Conservation (phyloP, 306 rosid species). For the Sindora glabra region DNA sequence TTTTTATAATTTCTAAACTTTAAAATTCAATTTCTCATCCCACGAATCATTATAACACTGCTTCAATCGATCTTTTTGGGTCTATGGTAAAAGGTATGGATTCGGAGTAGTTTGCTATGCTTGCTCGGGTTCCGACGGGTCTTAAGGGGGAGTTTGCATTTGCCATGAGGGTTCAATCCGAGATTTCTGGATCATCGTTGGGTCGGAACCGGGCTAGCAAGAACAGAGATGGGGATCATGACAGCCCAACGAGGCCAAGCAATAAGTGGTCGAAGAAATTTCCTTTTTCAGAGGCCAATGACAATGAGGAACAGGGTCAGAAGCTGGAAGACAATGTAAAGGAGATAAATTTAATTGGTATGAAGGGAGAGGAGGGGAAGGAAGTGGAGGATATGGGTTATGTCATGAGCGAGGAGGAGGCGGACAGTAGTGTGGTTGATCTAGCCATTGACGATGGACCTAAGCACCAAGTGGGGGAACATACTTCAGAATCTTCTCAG, state of each 20-base stretch:
- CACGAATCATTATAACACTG: neutral
- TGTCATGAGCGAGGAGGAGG: slow-evolving; percentile 59
- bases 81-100: slow-evolving; percentile 83
- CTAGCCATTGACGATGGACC: slow-evolving; percentile 61
- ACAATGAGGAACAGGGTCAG: neutral
- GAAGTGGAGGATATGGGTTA: slow-evolving; percentile 6
- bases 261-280: slow-evolving; percentile 28
- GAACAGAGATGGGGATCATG: slow-evolving; percentile 13
- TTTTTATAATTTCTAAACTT: neutral
- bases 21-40: too few relatives aligned
- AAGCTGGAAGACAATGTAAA: neutral
- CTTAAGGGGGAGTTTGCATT: slow-evolving; percentile 63
- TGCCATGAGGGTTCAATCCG: slow-evolving; percentile 53
- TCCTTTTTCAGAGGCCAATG: neutral
- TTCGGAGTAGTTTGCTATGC: slow-evolving; percentile 51
- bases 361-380: slow-evolving; percentile 9
- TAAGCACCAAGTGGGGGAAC: slow-evolving; percentile 22
- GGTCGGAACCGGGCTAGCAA: slow-evolving; percentile 49
- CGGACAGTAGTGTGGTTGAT: slow-evolving; percentile 68
- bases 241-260: neutral
- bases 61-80: neutral
- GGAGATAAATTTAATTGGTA: neutral
- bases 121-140: slow-evolving; percentile 59
- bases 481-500: neutral
- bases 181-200: slow-evolving; percentile 37